Percentiles rank a stretch among this genome's conserved stretches.
Evolutionary conservation across 306 rosid genomes (phyloP).

Genomic region (Acacia crassicarpa): DNA sequence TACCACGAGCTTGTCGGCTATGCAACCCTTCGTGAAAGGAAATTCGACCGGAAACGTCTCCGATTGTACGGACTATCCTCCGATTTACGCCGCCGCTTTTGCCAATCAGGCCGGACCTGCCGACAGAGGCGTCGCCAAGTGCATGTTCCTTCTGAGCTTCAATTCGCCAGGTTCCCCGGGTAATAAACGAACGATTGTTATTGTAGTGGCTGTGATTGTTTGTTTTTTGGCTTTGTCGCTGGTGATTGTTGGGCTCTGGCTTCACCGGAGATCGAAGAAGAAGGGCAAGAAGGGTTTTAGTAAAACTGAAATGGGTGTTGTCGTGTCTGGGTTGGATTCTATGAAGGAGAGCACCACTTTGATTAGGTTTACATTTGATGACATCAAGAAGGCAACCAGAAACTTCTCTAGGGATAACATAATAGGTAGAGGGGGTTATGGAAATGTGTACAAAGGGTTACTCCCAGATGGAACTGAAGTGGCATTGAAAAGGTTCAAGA

Average conservation of each 20-base stretch:
- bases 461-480: slow-evolving; percentile 73
- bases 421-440: slow-evolving; percentile 91
- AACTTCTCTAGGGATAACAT: slow-evolving; percentile 69
- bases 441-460: slow-evolving; percentile 83
- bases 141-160: slow-evolving; percentile 53
- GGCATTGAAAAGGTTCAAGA: slow-evolving; percentile 92
- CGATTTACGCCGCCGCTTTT: slow-evolving; percentile 70
- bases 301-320: slow-evolving; percentile 34
- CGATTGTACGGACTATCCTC: slow-evolving; percentile 51
- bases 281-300: slow-evolving; percentile 2
- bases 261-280: slow-evolving; percentile 29
- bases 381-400: slow-evolving; percentile 71
- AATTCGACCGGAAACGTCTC: slow-evolving; percentile 50
- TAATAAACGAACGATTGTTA: slow-evolving; percentile 33
- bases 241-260: slow-evolving; percentile 41
- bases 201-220: slow-evolving; percentile 42
- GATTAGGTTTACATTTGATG: slow-evolving; percentile 71
- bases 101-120: slow-evolving; percentile 48
- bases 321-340: slow-evolving; percentile 58
- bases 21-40: slow-evolving; percentile 45
- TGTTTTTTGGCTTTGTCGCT: slow-evolving; percentile 29
- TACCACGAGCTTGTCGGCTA: slow-evolving; percentile 35
- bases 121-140: slow-evolving; percentile 54
- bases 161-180: slow-evolving; percentile 21
- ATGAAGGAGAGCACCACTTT: slow-evolving; percentile 72